phyloP scores from a whole-genome alignment of 257 asterid genomes.

The Thymus quinquecostatus region DNA sequence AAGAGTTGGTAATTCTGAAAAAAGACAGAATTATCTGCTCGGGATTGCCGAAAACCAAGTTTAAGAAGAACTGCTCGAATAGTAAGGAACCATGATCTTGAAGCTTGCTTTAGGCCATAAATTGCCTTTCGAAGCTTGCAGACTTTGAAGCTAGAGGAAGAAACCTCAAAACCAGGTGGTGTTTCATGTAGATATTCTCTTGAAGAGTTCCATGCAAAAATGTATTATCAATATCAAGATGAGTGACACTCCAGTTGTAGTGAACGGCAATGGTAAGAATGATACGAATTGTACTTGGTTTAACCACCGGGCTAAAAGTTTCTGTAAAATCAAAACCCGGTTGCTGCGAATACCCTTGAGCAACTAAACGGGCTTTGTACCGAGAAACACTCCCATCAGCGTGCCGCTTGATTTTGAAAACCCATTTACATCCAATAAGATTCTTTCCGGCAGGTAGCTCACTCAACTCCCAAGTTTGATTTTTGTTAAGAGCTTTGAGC shows the following conservation, averaged over 20 bases:
- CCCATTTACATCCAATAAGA: background rate
- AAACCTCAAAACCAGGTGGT: background rate
- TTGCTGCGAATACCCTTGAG: background rate
- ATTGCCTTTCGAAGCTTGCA: background rate
- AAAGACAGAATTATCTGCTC: background rate
- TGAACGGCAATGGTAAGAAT: background rate
- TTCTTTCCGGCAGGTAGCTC: background rate
- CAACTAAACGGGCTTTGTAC: background rate
- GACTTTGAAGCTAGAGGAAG: background rate
- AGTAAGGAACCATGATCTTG: background rate
- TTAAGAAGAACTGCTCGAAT: background rate
- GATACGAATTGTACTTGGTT: background rate
- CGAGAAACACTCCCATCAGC: background rate
- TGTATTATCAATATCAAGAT: background rate
- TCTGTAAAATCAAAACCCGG: background rate
- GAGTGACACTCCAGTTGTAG: fast-evolving
- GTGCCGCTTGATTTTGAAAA: background rate
- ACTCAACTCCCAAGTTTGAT: background rate
- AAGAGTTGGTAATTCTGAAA: background rate
- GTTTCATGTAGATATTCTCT: background rate
- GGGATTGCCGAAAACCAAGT: background rate
- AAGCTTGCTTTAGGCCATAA: background rate
- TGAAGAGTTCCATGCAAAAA: background rate
- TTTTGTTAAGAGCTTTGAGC: background rate
- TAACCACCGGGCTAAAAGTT: background rate